These are phyloP conservation scores for Aspergillus bombycis DNA, from an alignment of 2,329 filamentous ascomycete genomes.

Conservation along the genomic window DNA sequence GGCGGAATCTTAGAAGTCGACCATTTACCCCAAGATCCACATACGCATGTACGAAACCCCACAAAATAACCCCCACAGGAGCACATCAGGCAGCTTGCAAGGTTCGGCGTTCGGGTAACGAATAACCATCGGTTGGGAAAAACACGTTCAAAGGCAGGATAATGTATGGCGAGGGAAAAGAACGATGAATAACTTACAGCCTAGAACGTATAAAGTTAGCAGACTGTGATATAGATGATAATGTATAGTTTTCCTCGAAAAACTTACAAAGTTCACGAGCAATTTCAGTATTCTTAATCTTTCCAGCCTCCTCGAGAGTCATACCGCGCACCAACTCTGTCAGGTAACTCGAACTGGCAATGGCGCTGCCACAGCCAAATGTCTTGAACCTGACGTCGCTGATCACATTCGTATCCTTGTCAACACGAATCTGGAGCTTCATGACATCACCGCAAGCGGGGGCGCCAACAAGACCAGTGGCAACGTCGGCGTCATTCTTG, in stretches of 20 bases:
- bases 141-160: background rate
- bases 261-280: slow-evolving; percentile 86
- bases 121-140: background rate
- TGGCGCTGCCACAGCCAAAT: slow-evolving; percentile 91
- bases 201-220: background rate
- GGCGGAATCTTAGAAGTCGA: background rate
- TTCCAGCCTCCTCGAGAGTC: slow-evolving; percentile 89
- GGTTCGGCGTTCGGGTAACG: background rate
- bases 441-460: slow-evolving; percentile 91
- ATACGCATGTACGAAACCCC: background rate
- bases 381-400: slow-evolving; percentile 98
- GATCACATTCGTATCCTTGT: slow-evolving; percentile 84
- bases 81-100: background rate
- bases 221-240: background rate
- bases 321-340: slow-evolving; percentile 95
- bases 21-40: background rate
- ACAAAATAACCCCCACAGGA: background rate
- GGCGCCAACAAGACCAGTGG: slow-evolving; percentile 88
- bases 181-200: background rate
- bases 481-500: slow-evolving; percentile 80
- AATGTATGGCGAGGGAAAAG: background rate
- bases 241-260: background rate
- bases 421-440: slow-evolving; percentile 91
- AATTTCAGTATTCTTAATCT: slow-evolving; percentile 96
- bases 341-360: slow-evolving; percentile 91